Conservation (phyloP, 2,329 filamentous ascomycete species). For the Penicillium sp. region DNA sequence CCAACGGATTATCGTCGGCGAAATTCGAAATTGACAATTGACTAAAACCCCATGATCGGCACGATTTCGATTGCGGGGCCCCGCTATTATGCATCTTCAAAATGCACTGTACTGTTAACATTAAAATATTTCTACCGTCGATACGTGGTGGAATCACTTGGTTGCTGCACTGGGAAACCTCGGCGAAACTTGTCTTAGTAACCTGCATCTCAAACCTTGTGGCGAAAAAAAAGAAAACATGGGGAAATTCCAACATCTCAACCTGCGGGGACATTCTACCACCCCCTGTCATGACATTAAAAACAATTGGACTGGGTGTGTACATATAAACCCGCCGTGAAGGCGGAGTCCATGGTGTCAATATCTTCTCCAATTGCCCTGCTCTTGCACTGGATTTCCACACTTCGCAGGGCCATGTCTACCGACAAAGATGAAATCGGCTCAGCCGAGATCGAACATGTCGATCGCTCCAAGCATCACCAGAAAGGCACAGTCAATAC, state of each 20-base stretch:
- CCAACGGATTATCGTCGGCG: slow-evolving; percentile 21
- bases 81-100: not conserved
- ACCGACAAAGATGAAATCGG: slow-evolving; percentile 5
- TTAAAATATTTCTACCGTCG: not conserved
- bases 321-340: slow-evolving; percentile 6
- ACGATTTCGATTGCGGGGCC: not conserved
- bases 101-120: no score
- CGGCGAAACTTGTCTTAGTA: slow-evolving; percentile 16
- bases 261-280: not conserved
- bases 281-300: not conserved
- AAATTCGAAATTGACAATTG: slow-evolving; percentile 9
- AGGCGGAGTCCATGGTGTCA: not conserved
- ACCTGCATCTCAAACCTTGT: not conserved
- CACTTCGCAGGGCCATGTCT: slow-evolving; percentile 8
- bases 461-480: slow-evolving; percentile 6
- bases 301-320: not conserved
- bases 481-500: slow-evolving; percentile 25
- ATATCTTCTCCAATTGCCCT: not conserved
- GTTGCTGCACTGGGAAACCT: slow-evolving; percentile 12
- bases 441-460: slow-evolving; percentile 21
- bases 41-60: not conserved
- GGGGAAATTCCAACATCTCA: slow-evolving; percentile 6
- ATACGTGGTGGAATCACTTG: no score
- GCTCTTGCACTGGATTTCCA: slow-evolving; percentile 6
- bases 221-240: not conserved